Evolutionary conservation across 1,284 basidiomycete species (phyloP).

Genomic region (Boletus smithii): DNA sequence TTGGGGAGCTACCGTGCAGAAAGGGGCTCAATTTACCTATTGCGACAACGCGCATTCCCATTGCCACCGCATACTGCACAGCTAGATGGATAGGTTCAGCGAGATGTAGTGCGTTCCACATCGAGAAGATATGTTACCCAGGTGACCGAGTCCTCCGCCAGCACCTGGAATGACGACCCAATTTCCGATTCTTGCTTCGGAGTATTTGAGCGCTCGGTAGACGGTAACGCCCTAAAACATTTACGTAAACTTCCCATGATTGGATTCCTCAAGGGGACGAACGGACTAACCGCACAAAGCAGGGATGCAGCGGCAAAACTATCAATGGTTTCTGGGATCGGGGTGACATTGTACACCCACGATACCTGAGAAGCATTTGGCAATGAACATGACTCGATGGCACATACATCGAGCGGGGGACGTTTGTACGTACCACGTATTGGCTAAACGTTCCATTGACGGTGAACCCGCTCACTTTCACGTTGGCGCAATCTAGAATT

Average conservation of each 20-base stretch:
- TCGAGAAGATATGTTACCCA: constrained; percentile 38
- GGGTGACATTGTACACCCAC: constrained; percentile 68
- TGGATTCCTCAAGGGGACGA: too few species aligned
- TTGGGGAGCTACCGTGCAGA: neutral
- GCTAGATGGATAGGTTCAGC: constrained; percentile 40
- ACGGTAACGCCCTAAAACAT: constrained; percentile 63
- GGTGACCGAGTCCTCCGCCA: constrained; percentile 71
- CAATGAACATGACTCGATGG: neutral
- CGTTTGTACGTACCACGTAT: constrained; percentile 53
- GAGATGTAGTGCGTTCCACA: neutral
- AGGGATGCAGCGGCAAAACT: constrained; percentile 77
- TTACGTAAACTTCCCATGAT: neutral
- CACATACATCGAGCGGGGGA: too few species aligned
- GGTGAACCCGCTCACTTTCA: constrained; percentile 67
- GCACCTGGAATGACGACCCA: constrained; percentile 82
- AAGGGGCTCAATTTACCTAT: constrained; percentile 45
- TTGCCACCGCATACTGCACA: constrained; percentile 72
- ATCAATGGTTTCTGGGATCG: constrained; percentile 66
- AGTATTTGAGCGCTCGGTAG: constrained; percentile 82
- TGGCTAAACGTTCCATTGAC: constrained; percentile 84
- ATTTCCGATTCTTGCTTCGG: constrained; percentile 67
- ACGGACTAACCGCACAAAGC: constrained; percentile 65
- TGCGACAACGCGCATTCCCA: constrained; percentile 78
- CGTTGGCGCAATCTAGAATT: constrained; percentile 51
- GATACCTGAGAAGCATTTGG: constrained; percentile 49